phyloP scores from a whole-genome alignment of 2,329 filamentous ascomycete species.

The Hypoxylon rubiginosum region DNA sequence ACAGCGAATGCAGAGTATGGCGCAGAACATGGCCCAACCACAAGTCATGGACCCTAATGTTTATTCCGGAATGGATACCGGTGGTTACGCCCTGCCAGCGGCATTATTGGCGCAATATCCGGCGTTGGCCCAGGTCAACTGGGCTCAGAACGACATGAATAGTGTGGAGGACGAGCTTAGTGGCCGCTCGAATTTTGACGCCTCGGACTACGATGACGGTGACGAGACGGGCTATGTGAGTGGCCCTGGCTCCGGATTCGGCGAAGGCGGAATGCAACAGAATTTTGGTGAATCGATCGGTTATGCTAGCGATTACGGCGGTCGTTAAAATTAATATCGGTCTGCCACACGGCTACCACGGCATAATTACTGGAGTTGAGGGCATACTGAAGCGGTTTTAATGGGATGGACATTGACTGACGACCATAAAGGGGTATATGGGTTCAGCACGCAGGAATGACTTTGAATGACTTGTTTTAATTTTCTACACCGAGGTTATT shows the following conservation, averaged over 20 bases:
- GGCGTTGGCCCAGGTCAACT: slow-evolving; percentile 90
- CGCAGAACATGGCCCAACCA: slow-evolving; percentile 70
- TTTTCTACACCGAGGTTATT: slow-evolving; percentile 25
- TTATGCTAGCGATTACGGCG: slow-evolving; percentile 67
- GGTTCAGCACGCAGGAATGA: slow-evolving; percentile 23
- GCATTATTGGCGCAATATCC: slow-evolving; percentile 93
- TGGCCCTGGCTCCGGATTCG: slow-evolving; percentile 71
- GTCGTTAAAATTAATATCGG: slow-evolving; percentile 49
- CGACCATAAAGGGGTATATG: slow-evolving; percentile 25
- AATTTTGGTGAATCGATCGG: slow-evolving; percentile 66
- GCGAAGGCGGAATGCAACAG: slow-evolving; percentile 68
- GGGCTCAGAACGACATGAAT: slow-evolving; percentile 75
- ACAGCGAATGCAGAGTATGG: slow-evolving; percentile 73
- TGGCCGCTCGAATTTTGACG: slow-evolving; percentile 85
- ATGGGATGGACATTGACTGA: slow-evolving; percentile 17
- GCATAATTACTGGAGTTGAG: slow-evolving; percentile 7
- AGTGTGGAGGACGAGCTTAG: slow-evolving; percentile 84
- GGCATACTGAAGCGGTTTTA: slow-evolving; percentile 19
- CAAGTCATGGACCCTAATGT: slow-evolving; percentile 63
- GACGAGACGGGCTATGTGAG: slow-evolving; percentile 78
- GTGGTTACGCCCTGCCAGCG: slow-evolving; percentile 81
- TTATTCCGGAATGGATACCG: slow-evolving; percentile 71
- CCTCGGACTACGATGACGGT: slow-evolving; percentile 80
- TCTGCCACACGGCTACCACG: slow-evolving; percentile 1
- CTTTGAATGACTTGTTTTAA: slow-evolving; percentile 22